These are phyloP conservation scores for Leucocoprinus birnbaumii DNA, from an alignment of 768 basidiomycete genomes.

Conservation along the genomic window DNA sequence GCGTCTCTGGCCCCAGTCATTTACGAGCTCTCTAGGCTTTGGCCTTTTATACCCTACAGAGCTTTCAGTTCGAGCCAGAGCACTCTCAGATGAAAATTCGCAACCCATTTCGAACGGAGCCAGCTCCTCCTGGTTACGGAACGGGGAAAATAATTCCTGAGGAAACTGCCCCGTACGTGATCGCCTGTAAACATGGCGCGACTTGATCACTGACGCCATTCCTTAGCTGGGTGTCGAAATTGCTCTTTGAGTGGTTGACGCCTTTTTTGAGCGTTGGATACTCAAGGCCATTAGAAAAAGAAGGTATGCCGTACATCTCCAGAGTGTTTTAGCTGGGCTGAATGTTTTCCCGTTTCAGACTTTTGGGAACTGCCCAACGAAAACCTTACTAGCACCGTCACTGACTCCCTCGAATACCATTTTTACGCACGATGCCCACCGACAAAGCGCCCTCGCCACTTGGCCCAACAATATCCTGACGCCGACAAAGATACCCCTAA, in stretches of 20 bases:
- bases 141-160: slow-evolving; percentile 43
- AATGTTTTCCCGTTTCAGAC: slow-evolving; percentile 25
- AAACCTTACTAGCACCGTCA: slow-evolving; percentile 29
- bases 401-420: slow-evolving; percentile 34
- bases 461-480: background rate
- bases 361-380: slow-evolving; percentile 41
- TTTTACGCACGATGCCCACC: slow-evolving; percentile 45
- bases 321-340: background rate
- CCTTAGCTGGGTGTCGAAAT: slow-evolving; percentile 30
- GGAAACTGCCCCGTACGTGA: slow-evolving; percentile 26
- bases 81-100: slow-evolving; percentile 18
- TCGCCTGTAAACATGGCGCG: background rate
- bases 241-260: slow-evolving; percentile 45
- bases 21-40: background rate
- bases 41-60: background rate
- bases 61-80: background rate
- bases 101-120: slow-evolving; percentile 39
- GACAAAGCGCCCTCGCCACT: slow-evolving; percentile 29
- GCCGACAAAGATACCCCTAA: background rate
- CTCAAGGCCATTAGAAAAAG: slow-evolving; percentile 45
- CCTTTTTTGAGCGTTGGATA: slow-evolving; percentile 48
- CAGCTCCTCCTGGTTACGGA: slow-evolving; percentile 51
- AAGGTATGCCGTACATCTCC: slow-evolving; percentile 30
- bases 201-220: background rate
- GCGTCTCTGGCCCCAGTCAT: background rate